phyloP scores from a whole-genome alignment of 225 moss, liverwort and hornwort species.

The Neckera pumila region DNA sequence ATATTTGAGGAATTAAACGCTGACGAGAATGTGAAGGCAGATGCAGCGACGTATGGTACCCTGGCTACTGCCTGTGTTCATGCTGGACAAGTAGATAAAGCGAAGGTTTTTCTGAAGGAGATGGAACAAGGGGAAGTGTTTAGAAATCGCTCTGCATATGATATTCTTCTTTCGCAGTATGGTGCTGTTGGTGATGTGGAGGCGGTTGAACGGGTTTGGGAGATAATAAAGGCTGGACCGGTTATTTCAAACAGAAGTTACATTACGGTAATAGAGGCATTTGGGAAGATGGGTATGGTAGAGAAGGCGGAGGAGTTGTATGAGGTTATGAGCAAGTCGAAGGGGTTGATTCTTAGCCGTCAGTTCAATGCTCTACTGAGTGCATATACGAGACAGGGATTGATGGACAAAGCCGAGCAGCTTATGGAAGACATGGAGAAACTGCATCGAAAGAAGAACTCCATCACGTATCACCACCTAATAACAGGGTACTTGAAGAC shows the following conservation, averaged over 20 bases:
- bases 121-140: conserved; percentile 30
- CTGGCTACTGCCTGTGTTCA: conserved; percentile 43
- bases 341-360: conserved; percentile 37
- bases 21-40: conserved; percentile 42
- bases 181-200: conserved; percentile 50
- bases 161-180: conserved; percentile 57
- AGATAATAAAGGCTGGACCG: conserved; percentile 19
- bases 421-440: conserved; percentile 32
- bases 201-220: conserved; percentile 61
- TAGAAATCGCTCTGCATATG: conserved; percentile 39
- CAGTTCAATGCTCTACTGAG: conserved; percentile 58
- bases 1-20: conserved; percentile 51
- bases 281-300: conserved; percentile 56
- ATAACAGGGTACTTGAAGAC: conserved; percentile 41
- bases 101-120: conserved; percentile 34
- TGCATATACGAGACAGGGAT: conserved; percentile 29
- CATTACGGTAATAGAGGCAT: conserved; percentile 52
- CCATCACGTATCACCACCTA: conserved; percentile 48
- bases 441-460: conserved; percentile 27
- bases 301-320: conserved; percentile 55
- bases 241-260: conserved; percentile 43
- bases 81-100: conserved; percentile 42
- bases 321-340: conserved; percentile 35
- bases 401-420: conserved; percentile 45
- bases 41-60: conserved; percentile 62